Base-by-base conservation (phyloP, 164 flowering plant species). In the Taxillus chinensis region DNA sequence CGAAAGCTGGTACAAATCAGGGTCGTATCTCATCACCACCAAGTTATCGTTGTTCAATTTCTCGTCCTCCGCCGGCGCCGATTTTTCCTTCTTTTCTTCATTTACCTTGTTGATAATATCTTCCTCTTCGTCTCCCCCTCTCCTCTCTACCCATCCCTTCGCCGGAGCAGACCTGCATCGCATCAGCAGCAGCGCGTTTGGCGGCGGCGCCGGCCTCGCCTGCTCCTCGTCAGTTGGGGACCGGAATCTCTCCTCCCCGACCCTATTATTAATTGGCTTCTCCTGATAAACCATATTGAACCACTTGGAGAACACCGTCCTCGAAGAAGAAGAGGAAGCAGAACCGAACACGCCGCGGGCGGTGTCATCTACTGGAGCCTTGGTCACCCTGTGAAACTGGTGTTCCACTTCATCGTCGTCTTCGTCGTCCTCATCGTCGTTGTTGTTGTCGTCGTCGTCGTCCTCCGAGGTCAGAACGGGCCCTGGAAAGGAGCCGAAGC, bases 101-200 rank as follows among this genome's bases (percentile, higher is more conserved):
- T 58, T 61, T 55, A 62, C 55, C 38, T 66, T 13, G 13, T 14
- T 61, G 7, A 63, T 46, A n/a, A 53, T 8, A 9, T 54, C 42
- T 6, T 69, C 55, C 14, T 37, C 62, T 41, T 60, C 48, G 42
- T 62, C 64, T 61, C 65, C 75, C 48, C 68, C 69, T 68, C 62
- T 75, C 72, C 79, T 84, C 62, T 86, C 84, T 13, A 79, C 53
- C 93, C 86, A 84, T 61, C 86, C 74, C 66, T 86, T 87, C 5
- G 88, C 86, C 0, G 96, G 98, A 42, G 95, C 98, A 46, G 98
- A 92, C 68, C 95, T 70, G 59, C 96, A 89, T 8, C 98, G 77
- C 98, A 92, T 92, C 3, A 89, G 85, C 63, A 92, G 58, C 1
- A 92, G 76, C 42, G 98, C 98, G 70, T 92, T 92, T 43, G 84